phyloP scores from a whole-genome alignment of 371 early-diverging fungal species.

The Capillidium heterosporum region DNA sequence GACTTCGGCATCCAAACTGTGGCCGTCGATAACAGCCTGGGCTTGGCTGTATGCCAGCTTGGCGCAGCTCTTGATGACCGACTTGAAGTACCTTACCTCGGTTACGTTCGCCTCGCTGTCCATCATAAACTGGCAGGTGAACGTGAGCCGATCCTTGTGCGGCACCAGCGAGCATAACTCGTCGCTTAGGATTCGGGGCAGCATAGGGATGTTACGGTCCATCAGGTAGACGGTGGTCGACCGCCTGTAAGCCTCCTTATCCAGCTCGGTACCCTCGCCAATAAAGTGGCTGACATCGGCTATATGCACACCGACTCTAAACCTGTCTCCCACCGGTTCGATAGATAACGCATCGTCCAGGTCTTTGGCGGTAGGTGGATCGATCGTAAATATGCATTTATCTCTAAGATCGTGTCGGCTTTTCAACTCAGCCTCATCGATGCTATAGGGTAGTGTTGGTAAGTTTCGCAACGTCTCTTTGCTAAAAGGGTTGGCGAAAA shows the following conservation, averaged over 20 bases:
- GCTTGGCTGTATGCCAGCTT: conserved; percentile 98
- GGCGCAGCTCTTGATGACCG: conserved; percentile 82
- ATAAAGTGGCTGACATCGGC: conserved; percentile 98
- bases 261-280: conserved; percentile 63
- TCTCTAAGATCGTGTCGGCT: conserved; percentile 57
- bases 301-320: conserved; percentile 84
- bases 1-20: conserved; percentile 20
- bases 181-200: conserved; percentile 73
- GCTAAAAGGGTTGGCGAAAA: conserved; percentile 32
- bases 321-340: conserved; percentile 60
- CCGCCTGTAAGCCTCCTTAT: conserved; percentile 70
- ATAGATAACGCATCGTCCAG: conserved; percentile 99
- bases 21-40: conserved; percentile 78
- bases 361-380: conserved; percentile 98
- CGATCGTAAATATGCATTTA: conserved; percentile 88
- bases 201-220: conserved; percentile 94
- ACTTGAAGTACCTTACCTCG: conserved; percentile 54
- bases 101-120: conserved; percentile 57
- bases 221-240: conserved; percentile 93
- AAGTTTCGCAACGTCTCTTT: conserved; percentile 12
- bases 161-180: conserved; percentile 84
- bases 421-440: background rate
- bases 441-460: background rate
- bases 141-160: conserved; percentile 79
- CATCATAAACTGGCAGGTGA: conserved; percentile 73